Conservation (phyloP, 1,284 basidiomycete genomes). For the Termitomyces sp. region DNA sequence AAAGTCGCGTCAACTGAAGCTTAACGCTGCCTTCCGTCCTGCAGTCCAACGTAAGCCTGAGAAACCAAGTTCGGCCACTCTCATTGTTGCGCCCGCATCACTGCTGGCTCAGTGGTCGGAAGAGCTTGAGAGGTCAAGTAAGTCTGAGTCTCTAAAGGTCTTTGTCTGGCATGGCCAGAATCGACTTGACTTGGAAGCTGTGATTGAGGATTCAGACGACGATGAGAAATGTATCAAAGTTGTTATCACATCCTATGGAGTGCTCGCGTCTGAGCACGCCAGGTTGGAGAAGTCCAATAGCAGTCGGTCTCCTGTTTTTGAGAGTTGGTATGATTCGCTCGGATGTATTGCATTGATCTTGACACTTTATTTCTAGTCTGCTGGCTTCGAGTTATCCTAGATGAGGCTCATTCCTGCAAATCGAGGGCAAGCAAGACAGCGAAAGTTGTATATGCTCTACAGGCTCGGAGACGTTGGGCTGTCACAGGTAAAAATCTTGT, state of each 20-base stretch:
- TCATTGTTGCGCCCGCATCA: constrained; percentile 92
- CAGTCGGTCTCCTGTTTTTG: constrained; percentile 57
- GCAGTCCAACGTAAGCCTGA: constrained; percentile 28
- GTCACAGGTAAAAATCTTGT: constrained; percentile 58
- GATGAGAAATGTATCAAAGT: constrained; percentile 59
- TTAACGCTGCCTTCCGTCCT: constrained; percentile 58
- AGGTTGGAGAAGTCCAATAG: constrained; percentile 51
- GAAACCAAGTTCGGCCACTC: constrained; percentile 56
- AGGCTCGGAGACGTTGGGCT: constrained; percentile 82
- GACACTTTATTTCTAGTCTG: constrained; percentile 43
- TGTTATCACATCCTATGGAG: constrained; percentile 88
- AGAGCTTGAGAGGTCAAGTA: constrained; percentile 75
- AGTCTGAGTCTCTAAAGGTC: constrained; percentile 63
- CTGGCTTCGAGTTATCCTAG: constrained; percentile 78
- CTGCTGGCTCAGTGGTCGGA: constrained; percentile 88
- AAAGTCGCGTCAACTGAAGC: constrained; percentile 56
- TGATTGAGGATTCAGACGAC: constrained; percentile 50
- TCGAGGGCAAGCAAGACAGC: constrained; percentile 87
- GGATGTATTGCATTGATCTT: constrained; percentile 8
- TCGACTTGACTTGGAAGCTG: constrained; percentile 65
- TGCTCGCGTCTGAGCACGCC: constrained; percentile 78
- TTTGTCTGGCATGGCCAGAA: constrained; percentile 87
- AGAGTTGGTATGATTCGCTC: constrained; percentile 42
- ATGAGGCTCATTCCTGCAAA: constrained; percentile 96
- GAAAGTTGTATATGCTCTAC: constrained; percentile 84